Base-by-base conservation (phyloP, 192 early-diverging fungal genomes). In the Mycoemilia scoparia region DNA sequence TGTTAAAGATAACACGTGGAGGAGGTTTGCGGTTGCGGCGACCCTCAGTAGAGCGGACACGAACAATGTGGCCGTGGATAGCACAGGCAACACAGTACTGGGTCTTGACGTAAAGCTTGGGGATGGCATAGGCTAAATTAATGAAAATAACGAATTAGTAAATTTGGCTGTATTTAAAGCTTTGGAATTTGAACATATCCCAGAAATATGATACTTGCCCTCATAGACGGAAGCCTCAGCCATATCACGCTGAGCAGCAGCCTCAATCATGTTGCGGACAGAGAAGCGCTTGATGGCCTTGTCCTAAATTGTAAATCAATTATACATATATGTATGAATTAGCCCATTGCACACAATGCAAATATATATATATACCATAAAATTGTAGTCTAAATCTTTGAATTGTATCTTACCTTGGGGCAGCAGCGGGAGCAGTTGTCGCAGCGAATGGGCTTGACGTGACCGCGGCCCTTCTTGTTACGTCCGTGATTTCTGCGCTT, bases 401-500 rank as follows among this genome's bases (percentile, higher is more conserved):
- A 15, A n/a, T 11, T 39, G 45, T 40, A 31, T n/a, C n/a, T n/a
- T n/a, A n/a, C n/a, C n/a, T 89, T 89, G 50, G 90, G 85, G 38
- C 82, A 80, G 57, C 84, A 89, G 64, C 90, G 84, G 47, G 77
- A 75, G 69, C 95, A 98, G 88, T 98, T 98, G 64, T 82, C 82
- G 80, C 95, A 96, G 48, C 91, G 82, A 55, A 96, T 84, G 51
- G 77, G 76, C 70, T 84, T 86, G 57, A 84, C 80, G 78, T 92
- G 89, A 55, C 95, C 95, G 67, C 95, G 87, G 38, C 91, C 91
- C 64, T 86, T 70, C 83, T 98, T 98, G 80, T 76, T 83, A 58
- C 95, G 87, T 74, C 93, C 91, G 73, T 91, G 79, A 66, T 92
- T 97, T 73, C 92, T 85, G 78, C 90, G 83, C 77, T 95, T 97